Base-by-base conservation (phyloP, 2,329 filamentous ascomycete genomes). In the Thermoascus crustaceus region DNA sequence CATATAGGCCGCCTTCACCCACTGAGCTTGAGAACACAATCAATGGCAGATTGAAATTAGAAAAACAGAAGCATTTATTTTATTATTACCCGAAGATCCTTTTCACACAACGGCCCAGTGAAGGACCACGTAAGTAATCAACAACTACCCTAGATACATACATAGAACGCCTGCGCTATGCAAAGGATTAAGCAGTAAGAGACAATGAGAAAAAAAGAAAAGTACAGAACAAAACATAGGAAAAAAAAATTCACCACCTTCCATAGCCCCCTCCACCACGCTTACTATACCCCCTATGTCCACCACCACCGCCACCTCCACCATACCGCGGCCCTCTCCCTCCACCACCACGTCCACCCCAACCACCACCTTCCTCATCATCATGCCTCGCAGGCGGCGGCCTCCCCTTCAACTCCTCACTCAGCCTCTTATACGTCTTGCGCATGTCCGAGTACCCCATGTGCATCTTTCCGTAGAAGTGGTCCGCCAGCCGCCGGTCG, bases 401-500 rank as follows among this genome's bases (percentile, higher is more conserved):
- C 18, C 84, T 70, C 2, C 81, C 81, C 55, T 86, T 84, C 62
- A 94, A 72, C 57, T 95, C 87, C 62, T 87, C 87, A 34, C 82
- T 82, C 43, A 98, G 78, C n/a, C 75, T 69, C 37, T 94, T 87
- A 53, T 78, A 87, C 3, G 87, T 91, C 71, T 91, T 94, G 50
- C 91, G 78, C 91, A 98, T 98, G 65, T 94, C 85, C 10, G 91
- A 91, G 58, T 96, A 98, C 0, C 91, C 91, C 38, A 98, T 67
- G 57, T 98, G 91, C 91, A 98, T 98, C 71, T 98, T 98, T 14
- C 91, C 91, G 62, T 95, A 96, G 58, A 98, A 98, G 61, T 98
- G 91, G 58, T 98, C 91, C 13, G 91, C 91, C 55, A 98, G 62
- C 19, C 91, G 75, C 22, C 91, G 76, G 60, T 98, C 91, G 56